Base-by-base conservation (phyloP, 352 stramenopile genomes). In the Phytophthora niederhauseri region DNA sequence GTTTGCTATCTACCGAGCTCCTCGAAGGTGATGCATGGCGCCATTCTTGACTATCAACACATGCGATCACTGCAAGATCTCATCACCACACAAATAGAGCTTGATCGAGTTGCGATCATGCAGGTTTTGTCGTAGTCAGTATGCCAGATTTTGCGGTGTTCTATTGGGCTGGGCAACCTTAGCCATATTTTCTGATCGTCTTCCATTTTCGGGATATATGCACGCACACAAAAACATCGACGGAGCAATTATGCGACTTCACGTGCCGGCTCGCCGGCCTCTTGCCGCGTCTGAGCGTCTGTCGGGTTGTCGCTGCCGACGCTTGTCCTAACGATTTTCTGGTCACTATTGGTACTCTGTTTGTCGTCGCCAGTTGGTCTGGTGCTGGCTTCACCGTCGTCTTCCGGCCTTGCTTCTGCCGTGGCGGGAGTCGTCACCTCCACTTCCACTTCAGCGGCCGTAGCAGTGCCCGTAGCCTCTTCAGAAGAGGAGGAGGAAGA, bases 221-320 rank as follows among this genome's bases (percentile, higher is more conserved):
- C 60, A 73, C 60, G 54, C 61, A 70, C 62, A 63, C 48, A 63
- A 26, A 26, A 26, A 66, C 61, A 66, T 67, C 22, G 41, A 70
- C n/a, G 14, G 30, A 52, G 52, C 45, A 57, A 46, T 63, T 73
- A 68, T 60, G 72, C 64, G 30, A 84, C 78, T 76, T 86, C 78
- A 38, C 73, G 76, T 50, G 78, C 76, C 34, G 78, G 76, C 55
- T 86, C 78, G 3, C 78, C 78, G 6, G 78, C 73, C 57, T 80
- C 76, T 78, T 86, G 78, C 38, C 74, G 73, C 24, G 59, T 76
- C 54, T 78, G 57, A 5, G 57, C 61, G 43, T 71, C 57, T 43
- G 62, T 63, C 28, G 68, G 34, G 45, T 77, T 75, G 34, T 56
- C 26, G 17, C 34, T 50, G 36, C 66, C 67, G 28, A 58, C 57